Conservation (phyloP, 2,329 filamentous ascomycete species). For the Aspergillus sp. region DNA sequence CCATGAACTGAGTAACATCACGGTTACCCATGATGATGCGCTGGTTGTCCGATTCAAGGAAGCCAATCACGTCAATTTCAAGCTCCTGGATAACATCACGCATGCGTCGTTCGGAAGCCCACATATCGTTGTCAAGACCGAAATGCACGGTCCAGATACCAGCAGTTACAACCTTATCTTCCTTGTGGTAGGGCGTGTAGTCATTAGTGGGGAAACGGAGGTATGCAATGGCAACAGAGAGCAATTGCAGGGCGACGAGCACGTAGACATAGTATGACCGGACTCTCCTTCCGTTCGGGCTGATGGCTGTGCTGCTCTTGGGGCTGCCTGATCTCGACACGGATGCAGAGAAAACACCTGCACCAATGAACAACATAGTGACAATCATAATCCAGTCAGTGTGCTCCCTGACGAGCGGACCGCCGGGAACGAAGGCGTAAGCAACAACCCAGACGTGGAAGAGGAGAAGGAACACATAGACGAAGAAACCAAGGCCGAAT, state of each 20-base stretch:
- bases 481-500: slow-evolving; percentile 83
- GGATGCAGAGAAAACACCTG: slow-evolving; percentile 72
- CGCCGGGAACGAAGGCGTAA: slow-evolving; percentile 95
- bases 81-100: slow-evolving; percentile 85
- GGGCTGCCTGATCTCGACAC: slow-evolving; percentile 53
- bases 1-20: slow-evolving; percentile 90
- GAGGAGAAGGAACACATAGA: slow-evolving; percentile 93
- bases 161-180: slow-evolving; percentile 84
- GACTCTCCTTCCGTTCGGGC: slow-evolving; percentile 47
- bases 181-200: slow-evolving; percentile 83
- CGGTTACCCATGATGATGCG: slow-evolving; percentile 99
- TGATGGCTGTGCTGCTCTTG: slow-evolving; percentile 41
- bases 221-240: slow-evolving; percentile 79
- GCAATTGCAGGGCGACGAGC: slow-evolving; percentile 72
- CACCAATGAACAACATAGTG: slow-evolving; percentile 81
- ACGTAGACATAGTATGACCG: slow-evolving; percentile 70
- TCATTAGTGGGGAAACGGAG: slow-evolving; percentile 90
- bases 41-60: slow-evolving; percentile 89
- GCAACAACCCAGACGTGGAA: slow-evolving; percentile 99
- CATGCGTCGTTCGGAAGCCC: slow-evolving; percentile 93
- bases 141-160: slow-evolving; percentile 99
- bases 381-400: slow-evolving; percentile 93
- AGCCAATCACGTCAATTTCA: slow-evolving; percentile 96
- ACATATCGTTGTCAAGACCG: slow-evolving; percentile 97
- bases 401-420: slow-evolving; percentile 85